These are phyloP conservation scores for Cercospora zeina DNA, from an alignment of 2,329 filamentous ascomycete species.

Conservation along the genomic window DNA sequence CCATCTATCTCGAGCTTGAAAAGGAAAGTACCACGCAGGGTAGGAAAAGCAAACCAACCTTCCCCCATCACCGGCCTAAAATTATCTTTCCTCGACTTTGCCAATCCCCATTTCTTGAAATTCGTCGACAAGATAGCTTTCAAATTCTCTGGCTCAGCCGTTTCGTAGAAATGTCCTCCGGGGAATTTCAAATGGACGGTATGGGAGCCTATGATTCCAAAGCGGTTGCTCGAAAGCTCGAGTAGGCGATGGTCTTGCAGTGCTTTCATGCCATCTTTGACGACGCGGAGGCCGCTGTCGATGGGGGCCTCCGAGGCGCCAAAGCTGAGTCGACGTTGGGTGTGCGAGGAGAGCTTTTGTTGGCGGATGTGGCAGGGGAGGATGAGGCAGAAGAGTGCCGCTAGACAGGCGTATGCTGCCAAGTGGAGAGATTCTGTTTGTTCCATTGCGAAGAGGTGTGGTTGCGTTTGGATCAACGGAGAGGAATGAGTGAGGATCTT, in stretches of 20 bases:
- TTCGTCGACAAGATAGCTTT: conserved; percentile 40
- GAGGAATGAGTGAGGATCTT: background rate
- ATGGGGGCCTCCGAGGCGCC: background rate
- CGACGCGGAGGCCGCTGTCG: conserved; percentile 1
- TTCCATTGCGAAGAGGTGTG: background rate
- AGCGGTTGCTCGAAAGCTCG: conserved; percentile 1
- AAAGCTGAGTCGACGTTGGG: background rate
- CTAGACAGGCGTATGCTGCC: background rate
- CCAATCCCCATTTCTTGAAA: conserved; percentile 24
- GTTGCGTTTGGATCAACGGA: background rate
- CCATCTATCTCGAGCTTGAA: background rate
- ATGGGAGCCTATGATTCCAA: background rate
- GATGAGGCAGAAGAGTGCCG: background rate
- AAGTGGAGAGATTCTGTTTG: background rate
- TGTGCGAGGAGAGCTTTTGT: background rate
- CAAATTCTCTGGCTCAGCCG: conserved; percentile 40
- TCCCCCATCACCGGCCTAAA: conserved; percentile 2
- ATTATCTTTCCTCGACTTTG: background rate
- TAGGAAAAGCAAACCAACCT: background rate
- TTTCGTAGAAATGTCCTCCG: conserved; percentile 29
- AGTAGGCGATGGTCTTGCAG: conserved; percentile 6
- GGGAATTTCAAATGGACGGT: conserved; percentile 7
- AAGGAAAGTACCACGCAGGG: background rate
- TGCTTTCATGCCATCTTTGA: conserved; percentile 3
- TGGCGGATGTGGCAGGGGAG: background rate